Percentiles rank a stretch among this genome's conserved stretches.
phyloP scores from a whole-genome alignment of 805 yeast species.

The Myxozyma melibiosi region DNA sequence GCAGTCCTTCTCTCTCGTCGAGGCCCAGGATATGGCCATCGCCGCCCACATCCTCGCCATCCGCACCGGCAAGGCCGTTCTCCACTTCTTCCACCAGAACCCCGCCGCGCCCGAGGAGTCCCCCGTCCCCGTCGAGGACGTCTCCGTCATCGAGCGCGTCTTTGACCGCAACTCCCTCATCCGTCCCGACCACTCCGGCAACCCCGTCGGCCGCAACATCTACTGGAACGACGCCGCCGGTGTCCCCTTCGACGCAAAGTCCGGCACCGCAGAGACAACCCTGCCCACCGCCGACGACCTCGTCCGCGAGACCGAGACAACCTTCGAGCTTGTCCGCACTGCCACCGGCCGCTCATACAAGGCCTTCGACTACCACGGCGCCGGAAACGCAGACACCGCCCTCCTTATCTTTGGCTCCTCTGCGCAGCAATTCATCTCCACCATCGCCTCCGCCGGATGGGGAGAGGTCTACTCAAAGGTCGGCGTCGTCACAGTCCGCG shows the following conservation, averaged over 20 bases:
- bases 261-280: conserved; percentile 25
- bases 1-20: conserved; percentile 63
- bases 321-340: conserved; percentile 41
- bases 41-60: conserved; percentile 62
- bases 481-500: conserved; percentile 59
- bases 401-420: conserved; percentile 67
- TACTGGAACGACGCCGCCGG: conserved; percentile 30
- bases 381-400: conserved; percentile 51
- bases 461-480: conserved; percentile 44
- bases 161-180: conserved; percentile 20
- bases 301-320: conserved; percentile 21
- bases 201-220: conserved; percentile 33
- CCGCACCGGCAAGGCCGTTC: conserved; percentile 55
- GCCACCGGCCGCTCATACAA: conserved; percentile 44
- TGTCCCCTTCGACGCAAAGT: conserved; percentile 26
- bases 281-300: conserved; percentile 17
- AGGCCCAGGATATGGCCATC: conserved; percentile 56
- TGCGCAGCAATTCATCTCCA: conserved; percentile 47
- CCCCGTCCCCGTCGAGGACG: conserved; percentile 27
- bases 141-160: conserved; percentile 9
- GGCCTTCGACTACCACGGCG: conserved; percentile 50
- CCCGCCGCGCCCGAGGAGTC: conserved; percentile 16
- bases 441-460: conserved; percentile 40
- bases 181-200: conserved; percentile 16
- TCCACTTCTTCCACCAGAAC: conserved; percentile 66